Base-by-base conservation (phyloP, 176 grass and related monocot species). In the Zoysia japonica region DNA sequence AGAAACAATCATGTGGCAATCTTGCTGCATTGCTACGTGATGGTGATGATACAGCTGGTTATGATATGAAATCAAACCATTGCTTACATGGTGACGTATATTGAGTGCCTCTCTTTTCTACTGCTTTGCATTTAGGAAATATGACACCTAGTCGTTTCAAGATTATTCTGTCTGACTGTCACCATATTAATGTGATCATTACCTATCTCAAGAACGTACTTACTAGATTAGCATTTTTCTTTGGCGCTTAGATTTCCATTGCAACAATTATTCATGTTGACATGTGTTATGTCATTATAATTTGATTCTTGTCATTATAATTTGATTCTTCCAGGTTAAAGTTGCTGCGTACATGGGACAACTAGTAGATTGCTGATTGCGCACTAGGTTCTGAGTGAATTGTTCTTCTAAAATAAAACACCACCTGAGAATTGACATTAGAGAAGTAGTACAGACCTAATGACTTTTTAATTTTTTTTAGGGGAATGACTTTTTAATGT, bases 11-110 rank as follows among this genome's bases (percentile, higher is more conserved):
- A 82, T 63, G 76, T 67, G 72, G 41, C 50, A 77, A 72, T 80
- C 57, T 85, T 71, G 76, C 36, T 79, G 47, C 48, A 59, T 65
- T 51, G 38, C 61, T 70, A 72, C 55, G 46, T 63, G 61, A 55
- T 61, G 7, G 41, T 80, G 7, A 49, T 80, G 82, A 67, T 73
- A 85, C 38, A 37, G 72, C 44, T 81, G 66, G 78, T 53, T 81
- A 78, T 62, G 67, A 17, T 85, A 85, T 89, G 59, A 82, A 89
- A 5, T 44, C 4, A 81, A 80, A 53, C 13, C 56, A 56, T 71
- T 71, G 46, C 64, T 70, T 81, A n/a, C 37, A 59, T 81, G 40
- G 1, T 76, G 1, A 35, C 67, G 35, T 68, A 9, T 65, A 11
- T 46, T 53, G 12, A 79, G 13, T 16, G 74, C 38, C 46, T 53